Conservation (phyloP, 257 asterid genomes). For the Fraxinus anomala region DNA sequence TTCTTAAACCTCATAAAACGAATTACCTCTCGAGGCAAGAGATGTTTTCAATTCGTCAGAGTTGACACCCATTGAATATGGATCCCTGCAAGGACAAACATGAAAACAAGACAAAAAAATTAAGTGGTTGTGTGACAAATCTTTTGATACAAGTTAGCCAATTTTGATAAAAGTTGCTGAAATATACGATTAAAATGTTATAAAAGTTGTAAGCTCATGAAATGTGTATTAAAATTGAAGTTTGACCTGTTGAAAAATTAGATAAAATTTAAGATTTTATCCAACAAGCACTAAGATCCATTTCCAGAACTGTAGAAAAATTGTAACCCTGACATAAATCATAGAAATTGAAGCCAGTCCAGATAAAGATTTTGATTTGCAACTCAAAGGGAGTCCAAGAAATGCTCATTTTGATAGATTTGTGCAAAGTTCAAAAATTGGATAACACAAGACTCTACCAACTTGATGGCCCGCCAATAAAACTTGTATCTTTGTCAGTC, state of each 20-base stretch:
- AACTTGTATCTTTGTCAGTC: slow-evolving; percentile 40
- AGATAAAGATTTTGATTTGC: background rate
- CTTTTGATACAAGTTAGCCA: no score
- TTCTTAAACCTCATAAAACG: slow-evolving; percentile 8
- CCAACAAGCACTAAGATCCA: background rate
- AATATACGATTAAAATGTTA: no score
- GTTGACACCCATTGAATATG: slow-evolving; percentile 61
- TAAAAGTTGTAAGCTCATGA: no score
- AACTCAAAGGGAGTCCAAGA: background rate
- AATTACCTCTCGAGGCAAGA: slow-evolving; percentile 74
- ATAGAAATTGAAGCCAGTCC: no score
- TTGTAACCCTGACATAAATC: background rate
- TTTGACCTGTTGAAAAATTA: no score
- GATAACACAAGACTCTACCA: slow-evolving; percentile 50
- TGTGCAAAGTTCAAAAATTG: slow-evolving; percentile 11
- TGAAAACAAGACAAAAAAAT: slow-evolving; percentile 16
- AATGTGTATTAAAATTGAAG: no score
- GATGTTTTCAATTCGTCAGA: slow-evolving; percentile 67
- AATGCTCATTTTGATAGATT: slow-evolving; percentile 8
- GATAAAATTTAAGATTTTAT: no score
- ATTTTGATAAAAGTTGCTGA: no score
- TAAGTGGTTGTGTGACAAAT: no score
- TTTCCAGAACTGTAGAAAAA: background rate
- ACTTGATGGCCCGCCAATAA: slow-evolving; percentile 66
- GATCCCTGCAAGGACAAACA: slow-evolving; percentile 59